Evolutionary conservation across 768 basidiomycete genomes (phyloP), one percentile per base, ranked within the genome.

Genomic region (Boletus huronensis): DNA sequence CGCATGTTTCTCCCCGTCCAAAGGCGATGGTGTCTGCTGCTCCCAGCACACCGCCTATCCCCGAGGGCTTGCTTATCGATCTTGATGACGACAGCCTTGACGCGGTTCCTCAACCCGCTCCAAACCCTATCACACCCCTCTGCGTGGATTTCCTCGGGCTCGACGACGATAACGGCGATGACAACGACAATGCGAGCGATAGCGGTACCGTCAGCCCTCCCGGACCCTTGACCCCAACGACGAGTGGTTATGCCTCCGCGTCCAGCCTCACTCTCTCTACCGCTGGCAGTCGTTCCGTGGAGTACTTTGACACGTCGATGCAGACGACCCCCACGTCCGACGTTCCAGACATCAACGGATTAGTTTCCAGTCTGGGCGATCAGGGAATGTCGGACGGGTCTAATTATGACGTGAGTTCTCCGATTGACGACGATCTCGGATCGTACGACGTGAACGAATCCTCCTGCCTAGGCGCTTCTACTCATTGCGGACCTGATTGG

Each of bases 401-500:
- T 16, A 75, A 84, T 62, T 87, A 86, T 68, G 87, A 90, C 68
- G 88, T 87, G 69, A 76, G 83, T 74, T 60, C 57, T 62, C 45
- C 35, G 53, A 54, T 68, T 60, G 55, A 63, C 52, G 55, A 54
- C 55, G 57, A 61, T 60, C 56, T 61, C 50, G 48, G 51, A 23
- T 51, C 59, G 48, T 63, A 59, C 56, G 52, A 57, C 34, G 38
- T 65, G 59, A 61, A 66, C 54, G 59, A 55, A 58, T 43, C 48
- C 43, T 54, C 52, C 43, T 65, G 49, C 59, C 42, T 64, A 85
- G 85, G 82, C 81, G 31, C 78, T 87, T 21, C 75, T 81, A 25
- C 74, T 82, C 48, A 73, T 89, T 52, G 77, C 81, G 23, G 82
- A 84, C 52, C 77, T 88, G 61, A 72, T 88, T 55, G 85, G 84